Evolutionary conservation across 2,329 filamentous ascomycete genomes (phyloP).

Genomic region (Alternaria sp.): DNA sequence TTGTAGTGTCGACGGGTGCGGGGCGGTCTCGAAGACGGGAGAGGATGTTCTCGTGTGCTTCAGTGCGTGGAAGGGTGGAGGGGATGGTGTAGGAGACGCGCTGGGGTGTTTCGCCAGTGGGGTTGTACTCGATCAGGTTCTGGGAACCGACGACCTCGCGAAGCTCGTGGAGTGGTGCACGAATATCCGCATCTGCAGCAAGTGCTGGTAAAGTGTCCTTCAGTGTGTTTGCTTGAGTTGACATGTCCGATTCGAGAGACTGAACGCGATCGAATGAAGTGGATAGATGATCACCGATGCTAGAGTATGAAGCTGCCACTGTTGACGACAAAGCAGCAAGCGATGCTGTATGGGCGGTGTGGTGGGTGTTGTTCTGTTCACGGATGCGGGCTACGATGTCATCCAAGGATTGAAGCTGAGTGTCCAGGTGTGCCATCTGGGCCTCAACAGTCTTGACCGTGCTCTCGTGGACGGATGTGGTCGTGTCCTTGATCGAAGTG

Average conservation of each 20-base stretch:
- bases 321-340: conserved; percentile 70
- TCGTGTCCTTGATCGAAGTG: conserved; percentile 80
- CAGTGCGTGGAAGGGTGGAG: conserved; percentile 77
- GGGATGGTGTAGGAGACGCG: conserved; percentile 84
- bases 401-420: conserved; percentile 89
- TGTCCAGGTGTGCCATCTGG: conserved; percentile 84
- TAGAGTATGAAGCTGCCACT: conserved; percentile 75
- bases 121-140: conserved; percentile 76
- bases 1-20: conserved; percentile 33
- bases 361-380: conserved; percentile 79
- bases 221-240: conserved; percentile 64
- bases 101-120: conserved; percentile 85
- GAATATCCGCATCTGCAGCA: conserved; percentile 60
- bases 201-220: conserved; percentile 68
- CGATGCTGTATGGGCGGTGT: conserved; percentile 71
- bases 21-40: conserved; percentile 53
- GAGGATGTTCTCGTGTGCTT: conserved; percentile 64
- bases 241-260: conserved; percentile 72
- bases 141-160: conserved; percentile 71
- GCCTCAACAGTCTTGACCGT: conserved; percentile 88
- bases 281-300: conserved; percentile 73
- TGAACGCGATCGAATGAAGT: conserved; percentile 72
- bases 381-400: conserved; percentile 86
- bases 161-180: conserved; percentile 73
- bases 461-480: conserved; percentile 86